A percentile compares a stretch with the other conserved stretches of the same genome.
These are phyloP conservation scores for Backusella morwellensis DNA, from an alignment of 192 early-diverging fungal genomes.

Conservation along the genomic window DNA sequence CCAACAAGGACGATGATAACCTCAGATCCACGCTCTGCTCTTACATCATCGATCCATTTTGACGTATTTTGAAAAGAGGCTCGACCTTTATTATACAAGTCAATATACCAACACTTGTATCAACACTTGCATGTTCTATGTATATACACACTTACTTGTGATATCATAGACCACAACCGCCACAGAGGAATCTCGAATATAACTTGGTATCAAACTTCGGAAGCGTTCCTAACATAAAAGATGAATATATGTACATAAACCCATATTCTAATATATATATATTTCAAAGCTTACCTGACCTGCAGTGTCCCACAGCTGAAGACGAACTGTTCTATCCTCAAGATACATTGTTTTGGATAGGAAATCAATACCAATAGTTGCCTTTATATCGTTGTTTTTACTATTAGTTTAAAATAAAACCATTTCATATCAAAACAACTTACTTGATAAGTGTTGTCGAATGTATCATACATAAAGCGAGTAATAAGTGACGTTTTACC, in stretches of 20 bases:
- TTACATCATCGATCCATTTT: conserved; percentile 99
- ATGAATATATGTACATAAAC: not conserved
- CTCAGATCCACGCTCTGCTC: conserved; percentile 96
- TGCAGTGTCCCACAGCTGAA: conserved; percentile 99
- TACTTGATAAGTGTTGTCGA: conserved; percentile 96
- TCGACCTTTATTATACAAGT: conserved; percentile 61
- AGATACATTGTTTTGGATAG: conserved; percentile 99
- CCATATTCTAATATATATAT: no score
- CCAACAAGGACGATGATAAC: conserved; percentile 98
- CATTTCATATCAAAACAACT: not conserved
- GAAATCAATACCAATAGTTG: conserved; percentile 99
- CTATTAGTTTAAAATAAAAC: not conserved
- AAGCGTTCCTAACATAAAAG: conserved; percentile 79
- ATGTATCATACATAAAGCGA: conserved; percentile 99
- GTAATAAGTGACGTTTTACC: conserved; percentile 99
- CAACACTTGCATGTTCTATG: not conserved
- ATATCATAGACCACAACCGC: conserved; percentile 98
- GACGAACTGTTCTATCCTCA: conserved; percentile 94
- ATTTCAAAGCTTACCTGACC: conserved; percentile 65
- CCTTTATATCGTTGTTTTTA: conserved; percentile 45
- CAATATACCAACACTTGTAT: not conserved
- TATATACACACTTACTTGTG: conserved; percentile 63
- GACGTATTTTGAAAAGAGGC: conserved; percentile 95
- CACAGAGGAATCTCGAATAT: conserved; percentile 98
- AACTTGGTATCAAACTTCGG: conserved; percentile 94